Evolutionary conservation across 495 filamentous ascomycete genomes (phyloP).

Genomic region (Aspergillus biplanus): DNA sequence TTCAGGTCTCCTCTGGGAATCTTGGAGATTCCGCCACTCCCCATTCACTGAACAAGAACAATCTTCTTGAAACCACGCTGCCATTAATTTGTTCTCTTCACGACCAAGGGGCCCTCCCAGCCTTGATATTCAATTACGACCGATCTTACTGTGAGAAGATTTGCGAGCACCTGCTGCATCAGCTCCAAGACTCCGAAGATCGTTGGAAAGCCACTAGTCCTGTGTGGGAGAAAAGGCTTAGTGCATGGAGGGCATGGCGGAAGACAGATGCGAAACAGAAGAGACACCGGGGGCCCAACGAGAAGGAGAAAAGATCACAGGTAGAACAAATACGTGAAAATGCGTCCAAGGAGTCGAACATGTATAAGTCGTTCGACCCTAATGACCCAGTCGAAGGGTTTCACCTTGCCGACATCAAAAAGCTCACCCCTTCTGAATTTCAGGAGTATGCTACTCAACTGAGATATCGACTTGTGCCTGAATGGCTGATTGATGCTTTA

Average conservation of each 20-base stretch:
- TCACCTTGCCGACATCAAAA: constrained; percentile 65
- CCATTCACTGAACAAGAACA: not conserved
- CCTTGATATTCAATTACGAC: constrained; percentile 78
- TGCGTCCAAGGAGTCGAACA: constrained; percentile 54
- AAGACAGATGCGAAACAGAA: constrained; percentile 38
- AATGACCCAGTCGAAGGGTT: constrained; percentile 62
- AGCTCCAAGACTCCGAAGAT: constrained; percentile 57
- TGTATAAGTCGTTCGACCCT: constrained; percentile 66
- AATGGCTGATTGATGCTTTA: constrained; percentile 58
- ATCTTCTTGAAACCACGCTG: constrained; percentile 52
- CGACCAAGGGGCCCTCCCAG: constrained; percentile 65
- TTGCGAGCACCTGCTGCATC: constrained; percentile 44
- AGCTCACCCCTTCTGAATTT: constrained; percentile 56
- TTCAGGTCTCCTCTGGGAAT: constrained; percentile 14
- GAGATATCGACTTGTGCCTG: constrained; percentile 41
- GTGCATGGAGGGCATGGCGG: constrained; percentile 55
- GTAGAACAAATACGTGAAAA: constrained; percentile 56
- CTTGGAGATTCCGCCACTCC: not conserved
- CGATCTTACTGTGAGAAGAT: constrained; percentile 64
- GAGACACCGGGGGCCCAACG: constrained; percentile 36
- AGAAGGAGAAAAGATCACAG: constrained; percentile 51
- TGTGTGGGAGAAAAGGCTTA: constrained; percentile 62
- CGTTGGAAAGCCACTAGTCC: constrained; percentile 57
- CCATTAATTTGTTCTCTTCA: constrained; percentile 65
- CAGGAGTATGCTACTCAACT: constrained; percentile 50